Evolutionary conservation across 116 monocot species (phyloP).

Genomic region (Phalaenopsis hybrid): DNA sequence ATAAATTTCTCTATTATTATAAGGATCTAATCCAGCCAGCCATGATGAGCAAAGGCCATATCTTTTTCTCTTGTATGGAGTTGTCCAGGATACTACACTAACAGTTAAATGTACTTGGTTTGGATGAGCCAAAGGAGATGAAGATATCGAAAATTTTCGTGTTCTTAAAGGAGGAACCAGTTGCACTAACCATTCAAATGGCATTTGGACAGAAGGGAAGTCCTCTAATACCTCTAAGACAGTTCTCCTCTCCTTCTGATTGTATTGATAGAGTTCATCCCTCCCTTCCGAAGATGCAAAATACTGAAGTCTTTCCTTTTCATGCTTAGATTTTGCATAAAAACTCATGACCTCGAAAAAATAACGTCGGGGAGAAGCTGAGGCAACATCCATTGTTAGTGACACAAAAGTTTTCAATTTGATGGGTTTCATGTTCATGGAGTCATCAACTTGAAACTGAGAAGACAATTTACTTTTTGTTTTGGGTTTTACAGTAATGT

Average conservation of each 20-base stretch:
- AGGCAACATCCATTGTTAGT: conserved; percentile 80
- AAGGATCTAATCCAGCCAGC: conserved; percentile 70
- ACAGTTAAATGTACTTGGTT: conserved; percentile 81
- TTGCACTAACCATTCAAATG: conserved; percentile 92
- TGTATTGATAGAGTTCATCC: conserved; percentile 90
- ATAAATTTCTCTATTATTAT: conserved; percentile 29
- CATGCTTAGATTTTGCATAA: conserved; percentile 75
- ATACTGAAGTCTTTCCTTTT: conserved; percentile 83
- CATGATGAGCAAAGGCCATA: conserved; percentile 80
- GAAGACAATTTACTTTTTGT: conserved; percentile 13
- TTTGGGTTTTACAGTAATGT: conserved; percentile 58
- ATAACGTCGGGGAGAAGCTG: conserved; percentile 82
- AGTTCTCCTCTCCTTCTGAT: conserved; percentile 86
- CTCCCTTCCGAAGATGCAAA: conserved; percentile 95
- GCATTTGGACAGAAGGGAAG: conserved; percentile 85
- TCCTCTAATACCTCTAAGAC: conserved; percentile 87
- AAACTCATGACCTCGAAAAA: conserved; percentile 99
- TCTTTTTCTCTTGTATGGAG: conserved; percentile 74
- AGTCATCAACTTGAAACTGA: conserved; percentile 10
- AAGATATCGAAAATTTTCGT: conserved; percentile 90
- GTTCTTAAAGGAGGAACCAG: conserved; percentile 75
- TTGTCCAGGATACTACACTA: conserved; percentile 61
- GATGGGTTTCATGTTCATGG: conserved; percentile 13
- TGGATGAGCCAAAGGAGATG: conserved; percentile 75
- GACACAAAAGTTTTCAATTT: conserved; percentile 66